Evolutionary conservation across 176 grass and related monocot species (phyloP).

Genomic region (Aegilops tauschii): DNA sequence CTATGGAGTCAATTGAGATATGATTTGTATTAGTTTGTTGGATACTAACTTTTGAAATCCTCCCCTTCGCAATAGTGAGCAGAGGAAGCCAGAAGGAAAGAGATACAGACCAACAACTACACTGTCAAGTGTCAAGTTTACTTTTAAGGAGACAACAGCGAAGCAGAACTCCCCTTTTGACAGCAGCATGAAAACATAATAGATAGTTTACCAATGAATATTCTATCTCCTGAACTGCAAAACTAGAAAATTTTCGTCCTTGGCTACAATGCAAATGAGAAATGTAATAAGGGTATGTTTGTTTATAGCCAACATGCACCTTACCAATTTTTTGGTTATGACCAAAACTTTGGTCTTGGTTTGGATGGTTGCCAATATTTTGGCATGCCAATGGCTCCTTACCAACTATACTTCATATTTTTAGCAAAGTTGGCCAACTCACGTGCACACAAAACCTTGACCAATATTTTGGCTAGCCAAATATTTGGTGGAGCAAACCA

Average conservation of each 20-base stretch:
- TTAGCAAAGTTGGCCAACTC: too few species aligned
- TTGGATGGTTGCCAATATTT: too few species aligned
- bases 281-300: neutral
- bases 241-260: neutral
- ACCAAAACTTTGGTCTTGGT: too few species aligned
- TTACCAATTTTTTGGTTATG: too few species aligned
- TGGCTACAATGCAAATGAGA: neutral
- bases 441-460: too few species aligned
- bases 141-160: neutral
- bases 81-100: neutral
- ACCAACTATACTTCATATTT: too few species aligned
- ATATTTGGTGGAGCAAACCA: too few species aligned
- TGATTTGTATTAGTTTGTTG: neutral
- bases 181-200: constrained; percentile 7
- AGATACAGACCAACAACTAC: neutral
- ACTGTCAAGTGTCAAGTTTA: neutral
- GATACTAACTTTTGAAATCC: neutral
- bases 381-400: too few species aligned
- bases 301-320: too few species aligned
- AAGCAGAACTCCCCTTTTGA: neutral
- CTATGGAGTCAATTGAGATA: neutral
- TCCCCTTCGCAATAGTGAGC: neutral
- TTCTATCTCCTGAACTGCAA: neutral
- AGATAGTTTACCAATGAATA: neutral
- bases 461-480: too few species aligned